Evolutionary conservation across 345 rosid species (phyloP).

Genomic region (Raphanus sativus): DNA sequence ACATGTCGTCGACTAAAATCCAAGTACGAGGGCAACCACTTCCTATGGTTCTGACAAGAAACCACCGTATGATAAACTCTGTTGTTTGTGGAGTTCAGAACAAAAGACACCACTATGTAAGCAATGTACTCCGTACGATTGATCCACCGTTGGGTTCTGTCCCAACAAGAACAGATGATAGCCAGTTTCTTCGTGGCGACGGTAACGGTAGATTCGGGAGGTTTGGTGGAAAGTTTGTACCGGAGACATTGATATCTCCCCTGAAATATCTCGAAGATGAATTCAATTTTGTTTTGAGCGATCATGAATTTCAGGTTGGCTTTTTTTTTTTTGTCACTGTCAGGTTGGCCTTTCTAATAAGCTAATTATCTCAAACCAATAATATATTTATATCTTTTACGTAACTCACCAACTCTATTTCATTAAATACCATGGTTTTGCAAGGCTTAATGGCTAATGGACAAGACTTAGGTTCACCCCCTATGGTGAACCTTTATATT

Average conservation of each 20-base stretch:
- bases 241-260: constrained; percentile 58
- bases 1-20: constrained; percentile 28
- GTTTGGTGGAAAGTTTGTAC: constrained; percentile 80
- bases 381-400: neutral
- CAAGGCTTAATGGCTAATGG: neutral
- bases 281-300: constrained; percentile 46
- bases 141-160: constrained; percentile 1
- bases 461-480: too few relatives aligned
- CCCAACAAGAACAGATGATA: constrained; percentile 23
- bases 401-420: neutral
- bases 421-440: neutral
- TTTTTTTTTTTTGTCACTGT: too few relatives aligned
- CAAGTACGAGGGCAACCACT: constrained; percentile 5
- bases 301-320: constrained; percentile 66
- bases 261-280: constrained; percentile 59
- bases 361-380: neutral
- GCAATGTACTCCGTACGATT: neutral
- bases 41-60: constrained; percentile 8
- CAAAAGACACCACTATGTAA: constrained; percentile 5
- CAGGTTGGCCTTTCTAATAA: constrained; percentile 35
- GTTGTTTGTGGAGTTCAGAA: constrained; percentile 8
- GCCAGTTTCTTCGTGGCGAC: neutral
- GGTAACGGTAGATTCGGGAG: constrained; percentile 47
- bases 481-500: too few relatives aligned
- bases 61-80: constrained; percentile 6